A percentile compares a stretch with the other conserved stretches of the same genome.
Conservation (phyloP, 495 filamentous ascomycete genomes). For the Hyaloscypha finlandica region DNA sequence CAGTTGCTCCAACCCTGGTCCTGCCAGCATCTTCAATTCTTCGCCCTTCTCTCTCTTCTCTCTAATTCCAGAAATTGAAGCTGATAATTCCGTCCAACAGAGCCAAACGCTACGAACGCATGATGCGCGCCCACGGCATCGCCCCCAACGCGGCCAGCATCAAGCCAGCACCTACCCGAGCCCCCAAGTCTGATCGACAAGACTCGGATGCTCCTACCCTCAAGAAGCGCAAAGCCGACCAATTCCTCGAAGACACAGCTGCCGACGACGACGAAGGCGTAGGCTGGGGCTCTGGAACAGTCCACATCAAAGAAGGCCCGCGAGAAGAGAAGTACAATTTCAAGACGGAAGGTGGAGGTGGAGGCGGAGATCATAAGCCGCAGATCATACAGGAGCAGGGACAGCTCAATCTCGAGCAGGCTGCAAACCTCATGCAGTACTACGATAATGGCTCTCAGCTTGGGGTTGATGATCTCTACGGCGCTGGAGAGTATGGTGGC, state of each 20-base stretch:
- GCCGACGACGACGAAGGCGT: slow-evolving; percentile 24
- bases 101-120: slow-evolving; percentile 65
- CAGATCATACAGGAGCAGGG: not conserved
- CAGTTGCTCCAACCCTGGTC: not conserved
- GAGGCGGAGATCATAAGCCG: not conserved
- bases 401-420: slow-evolving; percentile 17
- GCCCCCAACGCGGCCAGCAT: slow-evolving; percentile 29
- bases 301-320: slow-evolving; percentile 25
- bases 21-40: not conserved
- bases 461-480: slow-evolving; percentile 7
- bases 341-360: slow-evolving; percentile 12
- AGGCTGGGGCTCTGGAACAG: not conserved
- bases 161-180: slow-evolving; percentile 25
- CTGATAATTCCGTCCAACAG: slow-evolving; percentile 35
- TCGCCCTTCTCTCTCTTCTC: not conserved
- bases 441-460: slow-evolving; percentile 21
- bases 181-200: slow-evolving; percentile 20
- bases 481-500: slow-evolving; percentile 13
- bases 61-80: slow-evolving; percentile 1
- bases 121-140: slow-evolving; percentile 60
- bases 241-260: slow-evolving; percentile 22
- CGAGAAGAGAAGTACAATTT: slow-evolving; percentile 12
- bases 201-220: slow-evolving; percentile 1
- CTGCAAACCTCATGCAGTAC: slow-evolving; percentile 25
- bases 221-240: slow-evolving; percentile 26